Evolutionary conservation across 805 yeast species (phyloP).

Genomic region (Yarrowia hollandica): DNA sequence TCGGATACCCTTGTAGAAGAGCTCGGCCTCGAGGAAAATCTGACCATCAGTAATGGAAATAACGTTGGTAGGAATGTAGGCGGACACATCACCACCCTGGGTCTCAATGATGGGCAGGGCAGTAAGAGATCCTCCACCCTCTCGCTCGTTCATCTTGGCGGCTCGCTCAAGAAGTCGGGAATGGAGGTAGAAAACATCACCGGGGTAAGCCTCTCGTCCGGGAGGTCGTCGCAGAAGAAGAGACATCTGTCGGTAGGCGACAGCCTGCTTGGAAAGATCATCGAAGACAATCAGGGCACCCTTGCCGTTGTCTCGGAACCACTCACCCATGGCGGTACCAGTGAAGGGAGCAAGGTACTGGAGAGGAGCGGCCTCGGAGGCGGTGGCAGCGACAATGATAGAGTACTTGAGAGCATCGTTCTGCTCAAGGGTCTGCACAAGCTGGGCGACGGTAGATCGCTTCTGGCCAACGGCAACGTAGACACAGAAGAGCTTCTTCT

Average conservation of each 20-base stretch:
- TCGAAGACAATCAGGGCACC: constrained; percentile 97
- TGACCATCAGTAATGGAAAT: constrained; percentile 98
- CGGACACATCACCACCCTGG: constrained; percentile 99
- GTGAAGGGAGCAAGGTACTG: constrained; percentile 99
- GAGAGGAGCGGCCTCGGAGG: constrained; percentile 99
- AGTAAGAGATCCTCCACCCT: constrained; percentile 93
- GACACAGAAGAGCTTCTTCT: constrained; percentile 98
- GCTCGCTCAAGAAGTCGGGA: constrained; percentile 95
- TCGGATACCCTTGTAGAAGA: constrained; percentile 99
- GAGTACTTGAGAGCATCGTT: constrained; percentile 97
- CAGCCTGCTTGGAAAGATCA: constrained; percentile 99
- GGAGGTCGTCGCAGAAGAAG: constrained; percentile 96
- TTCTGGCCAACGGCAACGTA: constrained; percentile 99
- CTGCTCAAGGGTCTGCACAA: constrained; percentile 98
- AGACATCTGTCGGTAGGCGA: constrained; percentile 99
- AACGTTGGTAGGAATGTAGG: constrained; percentile 96
- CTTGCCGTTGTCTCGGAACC: constrained; percentile 99
- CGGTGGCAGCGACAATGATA: constrained; percentile 98
- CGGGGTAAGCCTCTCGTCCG: constrained; percentile 96
- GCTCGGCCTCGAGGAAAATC: constrained; percentile 98
- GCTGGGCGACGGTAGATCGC: constrained; percentile 99
- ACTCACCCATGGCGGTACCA: constrained; percentile 99
- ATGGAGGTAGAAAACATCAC: constrained; percentile 95
- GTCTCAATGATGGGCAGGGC: constrained; percentile 97
- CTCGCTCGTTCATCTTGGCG: constrained; percentile 88